Base-by-base conservation (phyloP, 148 eudicot species). In the Bassia scoparia region DNA sequence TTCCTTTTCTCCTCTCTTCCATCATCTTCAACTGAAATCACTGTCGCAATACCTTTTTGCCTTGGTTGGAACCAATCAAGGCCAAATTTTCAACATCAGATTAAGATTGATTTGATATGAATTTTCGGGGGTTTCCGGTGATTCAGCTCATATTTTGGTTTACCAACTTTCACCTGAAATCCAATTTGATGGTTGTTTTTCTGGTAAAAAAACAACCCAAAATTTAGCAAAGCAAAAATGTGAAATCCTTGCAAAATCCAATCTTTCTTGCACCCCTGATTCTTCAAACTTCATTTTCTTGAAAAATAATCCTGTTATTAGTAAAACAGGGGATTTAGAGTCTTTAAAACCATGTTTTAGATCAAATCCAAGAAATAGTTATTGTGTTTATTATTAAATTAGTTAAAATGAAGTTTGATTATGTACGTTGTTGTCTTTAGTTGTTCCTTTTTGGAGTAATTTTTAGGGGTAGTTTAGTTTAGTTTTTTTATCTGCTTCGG, bases 161-260 rank as follows among this genome's bases (percentile, higher is more conserved):
- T 86, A 27, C 84, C 97, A 74, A 96, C 41, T 60, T 85, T 90
- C 62, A 96, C 84, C 82, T 78, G 82, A 59, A 96, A 96, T 63
- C 91, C 94, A 50, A 96, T 38, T 78, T 96, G 97, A 72, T 89
- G 75, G 33, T 71, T 61, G 49, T 81, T 86, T 67, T 87, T 92
- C 82, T 92, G 90, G 82, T 88, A 87, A 67, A 90, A n/a, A 90
- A 29, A 92, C 16, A 69, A 89, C 75, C 90, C 90, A 84, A 76
- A 87, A 96, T 73, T 81, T 88, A 49, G 90, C 90, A 74, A 72
- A 80, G 78, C 60, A 37, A 18, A 70, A 70, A 24, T 81, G 67
- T 71, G 77, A 67, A 74, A 50, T 72, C 53, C 60, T 72, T 43
- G 77, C 74, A 75, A 61, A n/a, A 43, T 69, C 37, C 48, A 31